Conservation (phyloP, 2,329 filamentous ascomycete species). For the Mollisiaceae sp. region DNA sequence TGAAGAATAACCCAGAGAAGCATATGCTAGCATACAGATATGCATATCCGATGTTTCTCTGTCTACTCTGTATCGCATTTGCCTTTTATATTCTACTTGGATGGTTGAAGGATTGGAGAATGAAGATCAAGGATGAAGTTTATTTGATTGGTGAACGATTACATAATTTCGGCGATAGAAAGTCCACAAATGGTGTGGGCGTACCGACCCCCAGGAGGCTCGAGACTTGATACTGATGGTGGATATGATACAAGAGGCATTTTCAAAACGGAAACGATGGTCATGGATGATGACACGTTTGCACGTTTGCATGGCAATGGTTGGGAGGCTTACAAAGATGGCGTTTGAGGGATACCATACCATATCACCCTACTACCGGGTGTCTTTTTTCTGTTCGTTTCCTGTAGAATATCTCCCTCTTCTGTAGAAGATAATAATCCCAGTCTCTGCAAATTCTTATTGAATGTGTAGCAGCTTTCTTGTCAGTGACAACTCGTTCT, state of each 20-base stretch:
- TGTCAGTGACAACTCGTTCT: too few relatives aligned
- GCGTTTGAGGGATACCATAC: constrained; percentile 9
- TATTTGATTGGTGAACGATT: constrained; percentile 93
- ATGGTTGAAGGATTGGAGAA: constrained; percentile 76
- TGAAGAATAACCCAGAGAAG: constrained; percentile 36
- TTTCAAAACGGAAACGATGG: neutral
- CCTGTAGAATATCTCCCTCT: neutral
- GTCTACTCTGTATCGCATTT: constrained; percentile 48
- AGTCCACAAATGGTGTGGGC: constrained; percentile 25
- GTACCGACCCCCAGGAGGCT: constrained; percentile 36
- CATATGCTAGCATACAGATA: constrained; percentile 58
- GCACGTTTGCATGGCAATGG: constrained; percentile 9
- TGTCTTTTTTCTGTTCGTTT: neutral
- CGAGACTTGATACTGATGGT: constrained; percentile 32
- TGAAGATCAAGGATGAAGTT: constrained; percentile 87
- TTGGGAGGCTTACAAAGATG: neutral
- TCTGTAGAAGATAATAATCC: constrained; percentile 2
- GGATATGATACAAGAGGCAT: constrained; percentile 6
- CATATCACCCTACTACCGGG: neutral
- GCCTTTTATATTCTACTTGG: constrained; percentile 59
- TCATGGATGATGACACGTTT: constrained; percentile 2
- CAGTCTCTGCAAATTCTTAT: neutral
- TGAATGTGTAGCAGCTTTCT: too few relatives aligned
- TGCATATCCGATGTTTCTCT: constrained; percentile 70
- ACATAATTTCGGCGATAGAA: constrained; percentile 81